Percentiles rank a stretch among this genome's conserved stretches.
These are phyloP conservation scores for Eucalyptus marginata DNA, from an alignment of 345 rosid genomes.

Conservation along the genomic window DNA sequence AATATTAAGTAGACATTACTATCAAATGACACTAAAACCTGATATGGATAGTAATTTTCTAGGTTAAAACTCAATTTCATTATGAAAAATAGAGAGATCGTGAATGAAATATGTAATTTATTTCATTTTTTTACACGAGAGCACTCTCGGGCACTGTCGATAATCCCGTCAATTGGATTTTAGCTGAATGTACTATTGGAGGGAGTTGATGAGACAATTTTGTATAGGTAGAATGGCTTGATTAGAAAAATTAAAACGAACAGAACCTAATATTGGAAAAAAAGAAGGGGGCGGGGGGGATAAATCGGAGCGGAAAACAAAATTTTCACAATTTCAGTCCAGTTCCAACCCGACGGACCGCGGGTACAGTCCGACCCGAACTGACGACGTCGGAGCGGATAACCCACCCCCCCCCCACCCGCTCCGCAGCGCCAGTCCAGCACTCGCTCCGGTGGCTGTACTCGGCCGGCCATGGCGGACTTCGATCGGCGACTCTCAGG, in stretches of 20 bases:
- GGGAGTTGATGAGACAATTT: not conserved
- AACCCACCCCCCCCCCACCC: not conserved
- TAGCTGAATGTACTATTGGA: not conserved
- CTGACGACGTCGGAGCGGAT: not conserved
- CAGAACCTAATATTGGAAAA: not conserved
- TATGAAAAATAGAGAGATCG: accelerated
- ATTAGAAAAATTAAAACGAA: not conserved
- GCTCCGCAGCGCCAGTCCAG: not conserved
- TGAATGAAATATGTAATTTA: accelerated
- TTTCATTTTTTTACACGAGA: accelerated
- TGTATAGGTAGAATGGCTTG: not conserved
- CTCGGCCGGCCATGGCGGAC: not conserved
- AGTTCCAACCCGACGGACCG: not conserved
- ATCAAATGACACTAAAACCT: accelerated
- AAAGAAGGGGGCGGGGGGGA: accelerated
- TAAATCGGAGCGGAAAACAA: not conserved
- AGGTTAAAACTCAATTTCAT: accelerated
- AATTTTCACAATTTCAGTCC: not conserved
- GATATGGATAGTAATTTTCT: accelerated
- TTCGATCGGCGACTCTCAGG: not conserved
- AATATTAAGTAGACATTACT: accelerated
- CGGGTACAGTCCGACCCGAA: not conserved
- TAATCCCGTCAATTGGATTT: accelerated
- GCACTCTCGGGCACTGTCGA: accelerated
- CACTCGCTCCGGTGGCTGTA: not conserved